A percentile compares a stretch with the other conserved stretches of the same genome.
These are phyloP conservation scores for Gnetum montanum DNA, from an alignment of 75 land plant species.

Conservation along the genomic window DNA sequence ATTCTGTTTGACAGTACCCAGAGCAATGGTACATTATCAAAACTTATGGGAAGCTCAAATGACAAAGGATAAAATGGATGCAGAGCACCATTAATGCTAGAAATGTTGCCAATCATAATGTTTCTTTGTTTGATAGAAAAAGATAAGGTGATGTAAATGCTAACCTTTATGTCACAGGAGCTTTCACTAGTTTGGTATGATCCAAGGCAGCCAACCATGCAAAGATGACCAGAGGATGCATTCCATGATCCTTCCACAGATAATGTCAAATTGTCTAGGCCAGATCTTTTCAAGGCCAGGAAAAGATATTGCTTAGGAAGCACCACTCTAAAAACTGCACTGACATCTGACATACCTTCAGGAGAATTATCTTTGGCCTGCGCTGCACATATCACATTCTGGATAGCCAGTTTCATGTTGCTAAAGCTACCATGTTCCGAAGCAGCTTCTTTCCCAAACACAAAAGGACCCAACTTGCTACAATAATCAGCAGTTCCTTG, in stretches of 20 bases:
- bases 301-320: conserved; percentile 12
- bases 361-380: neutral
- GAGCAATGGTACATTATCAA: conserved; percentile 23
- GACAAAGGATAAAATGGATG: conserved; percentile 33
- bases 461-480: conserved; percentile 53
- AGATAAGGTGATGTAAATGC: conserved; percentile 33
- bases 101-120: conserved; percentile 37
- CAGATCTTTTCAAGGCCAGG: conserved; percentile 23
- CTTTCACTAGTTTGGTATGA: neutral
- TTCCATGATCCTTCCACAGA: conserved; percentile 53
- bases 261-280: conserved; percentile 36
- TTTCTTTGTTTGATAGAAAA: conserved; percentile 57
- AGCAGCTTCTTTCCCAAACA: conserved; percentile 7
- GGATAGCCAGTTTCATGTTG: conserved; percentile 26
- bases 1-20: conserved; percentile 6
- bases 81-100: conserved; percentile 11
- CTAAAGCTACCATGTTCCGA: conserved; percentile 27
- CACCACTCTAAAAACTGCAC: conserved; percentile 41
- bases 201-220: conserved; percentile 68
- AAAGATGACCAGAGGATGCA: conserved; percentile 44
- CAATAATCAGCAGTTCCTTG: conserved; percentile 24
- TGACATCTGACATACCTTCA: conserved; percentile 17
- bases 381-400: conserved; percentile 41
- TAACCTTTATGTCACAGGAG: conserved; percentile 28
- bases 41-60: conserved; percentile 21